Evolutionary conservation across 495 filamentous ascomycete genomes (phyloP).

Genomic region (Aspergillus sparsus): DNA sequence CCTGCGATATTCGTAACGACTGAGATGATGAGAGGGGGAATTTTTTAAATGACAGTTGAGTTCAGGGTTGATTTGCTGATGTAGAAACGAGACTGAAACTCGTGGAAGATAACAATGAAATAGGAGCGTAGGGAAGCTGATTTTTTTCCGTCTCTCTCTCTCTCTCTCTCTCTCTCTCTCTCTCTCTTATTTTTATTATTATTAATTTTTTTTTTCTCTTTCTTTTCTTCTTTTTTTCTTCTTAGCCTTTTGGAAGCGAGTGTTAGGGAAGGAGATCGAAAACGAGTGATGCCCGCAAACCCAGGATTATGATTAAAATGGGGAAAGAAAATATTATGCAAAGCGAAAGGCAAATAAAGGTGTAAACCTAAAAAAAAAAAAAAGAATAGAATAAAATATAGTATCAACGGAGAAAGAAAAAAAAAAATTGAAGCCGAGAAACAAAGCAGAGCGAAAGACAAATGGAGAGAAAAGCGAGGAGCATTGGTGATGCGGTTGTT

Average conservation of each 20-base stretch:
- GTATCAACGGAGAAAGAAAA: not conserved
- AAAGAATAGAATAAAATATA: slow-evolving; percentile 12
- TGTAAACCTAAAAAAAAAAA: slow-evolving; percentile 13
- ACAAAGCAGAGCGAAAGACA: slow-evolving; percentile 14
- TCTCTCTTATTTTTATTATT: not conserved
- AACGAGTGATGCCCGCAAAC: slow-evolving; percentile 18
- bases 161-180: not conserved
- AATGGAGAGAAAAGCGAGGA: slow-evolving; percentile 6
- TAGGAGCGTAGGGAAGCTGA: not conserved
- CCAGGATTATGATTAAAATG: slow-evolving; percentile 15
- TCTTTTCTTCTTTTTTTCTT: slow-evolving; percentile 3
- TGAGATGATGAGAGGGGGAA: not conserved
- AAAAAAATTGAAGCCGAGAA: slow-evolving; percentile 7
- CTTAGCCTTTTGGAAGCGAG: slow-evolving; percentile 15
- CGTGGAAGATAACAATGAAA: not conserved
- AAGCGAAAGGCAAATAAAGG: slow-evolving; percentile 6
- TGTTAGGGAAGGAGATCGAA: slow-evolving; percentile 13
- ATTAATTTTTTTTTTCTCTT: not conserved
- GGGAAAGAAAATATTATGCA: slow-evolving; percentile 2
- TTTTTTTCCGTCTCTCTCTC: slow-evolving; percentile 2
- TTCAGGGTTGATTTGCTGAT: not conserved
- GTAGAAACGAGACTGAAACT: not conserved
- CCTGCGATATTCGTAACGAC: not conserved
- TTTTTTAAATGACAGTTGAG: not conserved
- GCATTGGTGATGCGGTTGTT: slow-evolving; percentile 20